Evolutionary conservation across 257 asterid species (phyloP), one percentile per base, ranked within the genome.

Genomic region (Capsicum baccatum): DNA sequence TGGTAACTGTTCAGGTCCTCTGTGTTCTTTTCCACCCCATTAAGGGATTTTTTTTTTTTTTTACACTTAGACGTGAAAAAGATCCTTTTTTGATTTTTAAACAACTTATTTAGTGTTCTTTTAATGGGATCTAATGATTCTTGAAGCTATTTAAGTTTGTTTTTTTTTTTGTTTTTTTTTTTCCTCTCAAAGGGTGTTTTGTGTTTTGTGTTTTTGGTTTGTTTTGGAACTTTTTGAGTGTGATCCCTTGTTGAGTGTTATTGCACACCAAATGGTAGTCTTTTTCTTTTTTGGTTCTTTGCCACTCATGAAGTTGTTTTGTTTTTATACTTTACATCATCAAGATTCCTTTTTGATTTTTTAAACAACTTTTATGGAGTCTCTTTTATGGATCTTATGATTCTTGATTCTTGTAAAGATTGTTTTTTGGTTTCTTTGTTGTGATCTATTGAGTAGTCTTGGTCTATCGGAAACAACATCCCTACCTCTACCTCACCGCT

Each of bases 361-460:
- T 33, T 73, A 11, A 47, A n/a, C 58, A 47, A 2, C 57, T n/a
- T 17, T 71, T 71, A 10, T 26, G 58, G 39, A 17, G 58, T 47
- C 79, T 71, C 17, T 47, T 71, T 59, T 10, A 71, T 17, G 58
- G 80, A 71, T 71, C 80, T 47, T n/a, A 44, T 47, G 80, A 47
- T 71, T 71, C 57, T 47, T 71, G 58, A 71, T 17, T n/a, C 79
- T 71, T 44, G 16, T 44, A n/a, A 44, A 71, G 58, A n/a, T 73
- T 47, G 6, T 10, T 71, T 47, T 33, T 47, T 14, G 19, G 48
- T 71, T 44, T 42, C 35, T 70, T 2, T 42, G 81, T 21, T 76
- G 63, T 76, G 81, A 76, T 74, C 15, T 74, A 39, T 39, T 39
- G 44, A 39, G 44, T 39, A 39, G 44, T 39, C 44, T 39, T 39